Evolutionary conservation across 2,329 filamentous ascomycete species (phyloP), one percentile per base, ranked within the genome.

Genomic region (Stagonosporopsis tanaceti): DNA sequence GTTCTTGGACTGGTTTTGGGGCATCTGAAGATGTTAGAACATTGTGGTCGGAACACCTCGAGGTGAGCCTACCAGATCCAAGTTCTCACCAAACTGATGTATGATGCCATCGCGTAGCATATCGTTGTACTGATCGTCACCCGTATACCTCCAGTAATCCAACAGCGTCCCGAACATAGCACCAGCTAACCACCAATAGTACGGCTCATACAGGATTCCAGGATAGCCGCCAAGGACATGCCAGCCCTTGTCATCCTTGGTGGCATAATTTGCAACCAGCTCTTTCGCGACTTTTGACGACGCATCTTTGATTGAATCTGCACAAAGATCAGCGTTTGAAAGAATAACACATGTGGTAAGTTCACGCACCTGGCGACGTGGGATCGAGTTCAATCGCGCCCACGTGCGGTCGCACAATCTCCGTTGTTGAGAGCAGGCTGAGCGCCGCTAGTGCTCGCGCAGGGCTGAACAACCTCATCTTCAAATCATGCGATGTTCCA

Each of bases 71-170:
- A 72, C 71, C 59, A 73, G 54, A 50, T 73, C 65, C 17, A 54
- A 50, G n/a, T 70, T 54, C 24, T 68, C 66, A 44, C 72, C 73
- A 39, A 74, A 68, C 44, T 76, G 72, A 55, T 68, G 65, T 20
- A 71, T 64, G 39, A 75, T 46, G 22, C 71, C 73, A 62, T 90
- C 81, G 34, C 82, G 83, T 15, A 86, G 85, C 39, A 91, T 78
- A 15, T 87, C 79, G 71, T 93, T 93, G 78, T 90, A 95, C 32
- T 83, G 82, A 4, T 82, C 78, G 70, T 94, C 90, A 20, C 87
- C 88, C 0, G 91, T 94, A 72, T 92, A 91, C 71, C 88, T 90
- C 90, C 91, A 96, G 74, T 95, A 95, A 68, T 95, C 90, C 50
- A 96, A 82, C 61, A 95, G 79, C 2, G 89, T 81, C 57, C 83